Conservation (phyloP, 140 eudicot species). For the Senecio squalidus region DNA sequence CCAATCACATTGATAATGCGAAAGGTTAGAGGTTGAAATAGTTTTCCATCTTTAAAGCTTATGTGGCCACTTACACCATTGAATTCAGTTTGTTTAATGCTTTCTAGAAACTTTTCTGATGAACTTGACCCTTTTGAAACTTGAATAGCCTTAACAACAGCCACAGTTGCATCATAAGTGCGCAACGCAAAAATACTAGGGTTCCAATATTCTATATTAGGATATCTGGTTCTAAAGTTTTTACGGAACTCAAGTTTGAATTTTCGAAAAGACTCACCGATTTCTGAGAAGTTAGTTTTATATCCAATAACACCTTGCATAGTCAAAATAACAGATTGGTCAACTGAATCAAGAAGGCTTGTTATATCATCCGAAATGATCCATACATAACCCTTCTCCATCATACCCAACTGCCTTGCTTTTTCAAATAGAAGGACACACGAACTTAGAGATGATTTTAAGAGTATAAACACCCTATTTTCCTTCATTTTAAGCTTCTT, state of each 20-base stretch:
- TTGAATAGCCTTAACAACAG: conserved; percentile 32
- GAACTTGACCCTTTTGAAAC: conserved; percentile 17
- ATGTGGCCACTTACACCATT: conserved; percentile 44
- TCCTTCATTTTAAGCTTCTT: conserved; percentile 25
- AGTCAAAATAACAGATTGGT: conserved; percentile 29
- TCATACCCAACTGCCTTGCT: conserved; percentile 57
- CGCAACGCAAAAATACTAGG: conserved; percentile 47
- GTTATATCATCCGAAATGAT: conserved; percentile 53
- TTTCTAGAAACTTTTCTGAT: conserved; percentile 12
- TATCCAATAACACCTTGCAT: conserved; percentile 74
- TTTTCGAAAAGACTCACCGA: conserved; percentile 9
- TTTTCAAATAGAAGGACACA: conserved; percentile 35
- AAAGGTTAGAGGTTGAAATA: conserved; percentile 36
- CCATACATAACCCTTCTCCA: conserved; percentile 64
- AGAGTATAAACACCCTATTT: conserved; percentile 41
- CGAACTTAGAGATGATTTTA: conserved; percentile 37
- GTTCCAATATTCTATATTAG: conserved; percentile 35
- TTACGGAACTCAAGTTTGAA: conserved; percentile 43
- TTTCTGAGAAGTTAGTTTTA: conserved; percentile 27
- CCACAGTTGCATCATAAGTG: conserved; percentile 51
- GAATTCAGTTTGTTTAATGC: conserved; percentile 18
- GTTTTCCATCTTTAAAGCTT: conserved; percentile 39
- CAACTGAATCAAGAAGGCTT: conserved; percentile 47
- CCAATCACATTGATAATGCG: conserved; percentile 56
- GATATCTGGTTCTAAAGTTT: conserved; percentile 35